Conservation (phyloP, 371 early-diverging fungal species). For the Phascolomyces articulosus region DNA sequence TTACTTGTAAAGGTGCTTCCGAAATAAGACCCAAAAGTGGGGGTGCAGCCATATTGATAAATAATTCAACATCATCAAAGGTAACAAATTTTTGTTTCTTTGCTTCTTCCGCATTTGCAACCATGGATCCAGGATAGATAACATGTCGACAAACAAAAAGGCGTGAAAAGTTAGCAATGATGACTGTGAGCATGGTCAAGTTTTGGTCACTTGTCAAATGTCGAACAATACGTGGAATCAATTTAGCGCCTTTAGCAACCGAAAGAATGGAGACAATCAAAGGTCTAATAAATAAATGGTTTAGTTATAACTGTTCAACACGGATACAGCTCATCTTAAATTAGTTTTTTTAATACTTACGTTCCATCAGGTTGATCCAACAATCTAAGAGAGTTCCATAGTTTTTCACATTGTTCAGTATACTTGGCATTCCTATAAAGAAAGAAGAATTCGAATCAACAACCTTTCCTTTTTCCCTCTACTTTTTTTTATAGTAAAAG, state of each 20-base stretch:
- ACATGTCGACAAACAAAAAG: constrained; percentile 83
- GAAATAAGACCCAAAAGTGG: constrained; percentile 78
- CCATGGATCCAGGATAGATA: constrained; percentile 53
- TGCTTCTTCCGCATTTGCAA: constrained; percentile 54
- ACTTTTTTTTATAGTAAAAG: too few species aligned
- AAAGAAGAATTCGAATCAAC: not conserved
- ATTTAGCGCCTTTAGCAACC: constrained; percentile 83
- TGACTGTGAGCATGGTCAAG: constrained; percentile 72
- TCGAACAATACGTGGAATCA: constrained; percentile 84
- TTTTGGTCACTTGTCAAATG: constrained; percentile 80
- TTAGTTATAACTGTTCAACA: too few species aligned
- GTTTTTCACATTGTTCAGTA: constrained; percentile 52
- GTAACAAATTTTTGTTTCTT: constrained; percentile 40
- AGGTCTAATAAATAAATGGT: constrained; percentile 12
- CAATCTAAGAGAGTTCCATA: constrained; percentile 68
- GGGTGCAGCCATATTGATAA: constrained; percentile 84
- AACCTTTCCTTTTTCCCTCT: too few species aligned
- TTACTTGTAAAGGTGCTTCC: constrained; percentile 81
- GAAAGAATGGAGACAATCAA: constrained; percentile 68
- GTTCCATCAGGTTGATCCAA: constrained; percentile 60
- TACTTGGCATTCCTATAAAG: constrained; percentile 56
- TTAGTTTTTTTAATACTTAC: constrained; percentile 33
- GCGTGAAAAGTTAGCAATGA: constrained; percentile 82
- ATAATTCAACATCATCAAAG: constrained; percentile 75
- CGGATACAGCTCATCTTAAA: too few species aligned